Evolutionary conservation across 192 early-diverging fungal genomes (phyloP).

Genomic region (Podila minutissima): DNA sequence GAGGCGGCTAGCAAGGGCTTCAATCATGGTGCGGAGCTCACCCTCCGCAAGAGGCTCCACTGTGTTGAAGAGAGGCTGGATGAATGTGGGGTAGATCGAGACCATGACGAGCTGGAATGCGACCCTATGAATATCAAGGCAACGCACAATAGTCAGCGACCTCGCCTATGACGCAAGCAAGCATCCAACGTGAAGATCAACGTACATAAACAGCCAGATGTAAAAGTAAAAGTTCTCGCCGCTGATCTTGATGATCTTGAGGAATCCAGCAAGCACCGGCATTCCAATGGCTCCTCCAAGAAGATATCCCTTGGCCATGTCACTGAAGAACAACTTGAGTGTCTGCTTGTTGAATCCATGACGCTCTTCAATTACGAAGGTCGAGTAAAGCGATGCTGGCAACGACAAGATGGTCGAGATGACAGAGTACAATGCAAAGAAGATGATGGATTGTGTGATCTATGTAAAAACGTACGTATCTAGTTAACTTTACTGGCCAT

Average conservation of each 20-base stretch:
- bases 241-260: slow-evolving; percentile 83
- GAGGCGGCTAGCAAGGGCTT: slow-evolving; percentile 81
- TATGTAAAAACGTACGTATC: slow-evolving; percentile 22
- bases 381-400: slow-evolving; percentile 87
- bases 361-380: slow-evolving; percentile 94
- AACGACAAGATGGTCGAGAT: slow-evolving; percentile 72
- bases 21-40: slow-evolving; percentile 81
- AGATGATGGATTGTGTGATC: slow-evolving; percentile 88
- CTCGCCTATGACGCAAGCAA: neutral
- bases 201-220: slow-evolving; percentile 90
- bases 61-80: slow-evolving; percentile 99
- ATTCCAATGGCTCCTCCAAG: slow-evolving; percentile 78
- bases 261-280: slow-evolving; percentile 81
- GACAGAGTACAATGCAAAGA: slow-evolving; percentile 67
- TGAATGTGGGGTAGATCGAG: slow-evolving; percentile 91
- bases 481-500: neutral
- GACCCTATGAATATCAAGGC: slow-evolving; percentile 50
- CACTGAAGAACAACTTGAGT: slow-evolving; percentile 77
- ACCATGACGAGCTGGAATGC: slow-evolving; percentile 77
- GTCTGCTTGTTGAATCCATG: slow-evolving; percentile 99
- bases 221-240: slow-evolving; percentile 91
- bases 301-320: slow-evolving; percentile 77
- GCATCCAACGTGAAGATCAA: neutral
- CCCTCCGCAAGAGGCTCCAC: slow-evolving; percentile 88
- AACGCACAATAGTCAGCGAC: neutral